Base-by-base conservation (phyloP, 2,329 filamentous ascomycete species). In the Hawksworthiomyces lignivorus region DNA sequence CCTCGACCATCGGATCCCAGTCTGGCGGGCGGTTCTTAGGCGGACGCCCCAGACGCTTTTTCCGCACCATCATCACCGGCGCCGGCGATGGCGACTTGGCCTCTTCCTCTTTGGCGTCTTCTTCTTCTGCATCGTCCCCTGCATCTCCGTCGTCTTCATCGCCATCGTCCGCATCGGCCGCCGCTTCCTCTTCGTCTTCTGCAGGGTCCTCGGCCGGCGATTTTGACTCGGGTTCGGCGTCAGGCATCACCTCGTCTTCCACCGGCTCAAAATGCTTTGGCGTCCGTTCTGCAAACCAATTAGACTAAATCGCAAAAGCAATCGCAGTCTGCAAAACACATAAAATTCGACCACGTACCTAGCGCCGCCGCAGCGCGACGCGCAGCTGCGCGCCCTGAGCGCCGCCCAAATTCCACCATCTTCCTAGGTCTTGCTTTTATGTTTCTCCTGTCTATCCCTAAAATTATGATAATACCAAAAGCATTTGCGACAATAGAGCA, bases 11-110 rank as follows among this genome's bases (percentile, higher is more conserved):
- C 32, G 69, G 66, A 56, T 89, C 82, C 79, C 84, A 90, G 58
- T 87, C 86, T 4, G 86, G 78, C 1, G 84, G 85, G 37, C 80
- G 75, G 58, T 88, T 89, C 71, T 92, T 94, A 1, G 87, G 86
- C 3, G 87, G 87, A 11, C 88, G 78, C 17, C 88, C 88, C n/a
- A 89, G 73, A 39, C 87, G 80, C 62, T 85, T 85, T 55, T 83
- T 77, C 41, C 85, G 78, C 46, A 87, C 73, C 34, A 83, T 72
- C 19, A 75, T 73, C 44, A 71, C 77, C 20, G 79, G 79, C 2
- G 70, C 68, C 17, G 74, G 72, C 1, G 70, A 68, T 2, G 73
- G 69, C 10, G 74, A 70, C 54, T 76, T 75, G 28, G 55, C 61
- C 2, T 66, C 69, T 10, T 60, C 57, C 21, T 58, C 57, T 3